These are phyloP conservation scores for Prosopis cineraria DNA, from an alignment of 306 rosid species.

Conservation along the genomic window DNA sequence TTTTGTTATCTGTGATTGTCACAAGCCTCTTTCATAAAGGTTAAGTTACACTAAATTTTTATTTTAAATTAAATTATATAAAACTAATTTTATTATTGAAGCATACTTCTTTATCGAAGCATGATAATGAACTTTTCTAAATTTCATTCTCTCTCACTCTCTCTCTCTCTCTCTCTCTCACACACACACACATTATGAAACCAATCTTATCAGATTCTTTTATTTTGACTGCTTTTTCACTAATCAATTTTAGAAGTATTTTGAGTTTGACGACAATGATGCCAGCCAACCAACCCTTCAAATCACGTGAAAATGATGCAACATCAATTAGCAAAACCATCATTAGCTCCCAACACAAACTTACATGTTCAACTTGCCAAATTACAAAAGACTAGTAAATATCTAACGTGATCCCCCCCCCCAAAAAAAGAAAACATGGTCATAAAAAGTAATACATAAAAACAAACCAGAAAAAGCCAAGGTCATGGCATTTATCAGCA, in stretches of 20 bases:
- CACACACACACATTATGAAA: too few species aligned
- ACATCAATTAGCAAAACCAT: neutral
- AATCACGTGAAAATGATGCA: neutral
- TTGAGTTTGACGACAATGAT: neutral
- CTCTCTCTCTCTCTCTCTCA: too few species aligned
- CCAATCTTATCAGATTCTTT: too few species aligned
- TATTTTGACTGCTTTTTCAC: neutral
- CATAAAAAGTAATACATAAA: neutral
- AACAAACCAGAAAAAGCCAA: neutral
- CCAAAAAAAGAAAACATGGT: too few species aligned
- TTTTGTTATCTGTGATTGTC: too few species aligned
- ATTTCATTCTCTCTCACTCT: too few species aligned
- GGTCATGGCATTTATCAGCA: neutral
- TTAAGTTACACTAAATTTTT: too few species aligned
- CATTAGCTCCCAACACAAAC: neutral
- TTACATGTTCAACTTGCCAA: neutral
- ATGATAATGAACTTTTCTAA: neutral
- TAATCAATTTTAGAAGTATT: neutral
- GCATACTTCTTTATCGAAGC: neutral
- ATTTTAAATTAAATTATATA: neutral
- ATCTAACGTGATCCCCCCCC: neutral
- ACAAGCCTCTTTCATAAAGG: too few species aligned
- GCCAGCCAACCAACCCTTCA: neutral
- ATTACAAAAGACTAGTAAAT: neutral
- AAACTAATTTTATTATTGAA: neutral